A percentile compares a stretch with the other conserved stretches of the same genome.
Conservation (phyloP, 192 early-diverging fungal genomes). For the Coemansia sp. region DNA sequence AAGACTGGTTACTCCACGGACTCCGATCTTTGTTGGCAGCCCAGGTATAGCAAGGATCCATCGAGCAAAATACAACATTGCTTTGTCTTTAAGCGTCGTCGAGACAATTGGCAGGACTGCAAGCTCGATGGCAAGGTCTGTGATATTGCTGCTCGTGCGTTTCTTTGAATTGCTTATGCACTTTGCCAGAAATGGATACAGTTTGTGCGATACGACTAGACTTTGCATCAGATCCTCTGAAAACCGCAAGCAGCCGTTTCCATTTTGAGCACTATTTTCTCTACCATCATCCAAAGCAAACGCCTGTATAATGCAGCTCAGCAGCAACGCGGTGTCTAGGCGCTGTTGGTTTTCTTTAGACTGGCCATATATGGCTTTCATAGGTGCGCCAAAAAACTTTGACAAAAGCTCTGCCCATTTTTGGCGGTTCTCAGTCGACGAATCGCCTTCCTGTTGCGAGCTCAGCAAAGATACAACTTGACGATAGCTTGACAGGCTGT, state of each 20-base stretch:
- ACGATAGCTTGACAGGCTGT: neutral
- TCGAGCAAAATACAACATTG: constrained; percentile 26
- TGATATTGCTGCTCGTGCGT: neutral
- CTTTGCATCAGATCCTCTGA: constrained; percentile 8
- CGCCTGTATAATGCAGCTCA: constrained; percentile 1
- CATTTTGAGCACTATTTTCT: neutral
- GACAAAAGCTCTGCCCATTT: constrained; percentile 26
- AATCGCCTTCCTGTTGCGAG: neutral
- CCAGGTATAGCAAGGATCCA: constrained; percentile 41
- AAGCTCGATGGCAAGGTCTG: constrained; percentile 9
- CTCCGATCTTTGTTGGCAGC: constrained; percentile 39
- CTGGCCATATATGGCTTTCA: constrained; percentile 2
- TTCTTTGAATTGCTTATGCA: constrained; percentile 5
- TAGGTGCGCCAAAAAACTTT: constrained; percentile 15
- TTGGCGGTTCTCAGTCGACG: neutral
- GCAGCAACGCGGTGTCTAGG: constrained; percentile 6
- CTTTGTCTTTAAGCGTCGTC: constrained; percentile 11
- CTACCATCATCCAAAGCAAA: neutral
- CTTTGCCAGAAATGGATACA: constrained; percentile 35
- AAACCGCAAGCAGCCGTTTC: neutral
- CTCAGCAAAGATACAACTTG: neutral
- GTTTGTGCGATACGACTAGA: constrained; percentile 14
- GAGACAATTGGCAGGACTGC: constrained; percentile 18
- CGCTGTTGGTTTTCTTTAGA: neutral
- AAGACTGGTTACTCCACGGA: constrained; percentile 27